Conservation (phyloP, 2,329 filamentous ascomycete species). For the Trichophyton benhamiae region DNA sequence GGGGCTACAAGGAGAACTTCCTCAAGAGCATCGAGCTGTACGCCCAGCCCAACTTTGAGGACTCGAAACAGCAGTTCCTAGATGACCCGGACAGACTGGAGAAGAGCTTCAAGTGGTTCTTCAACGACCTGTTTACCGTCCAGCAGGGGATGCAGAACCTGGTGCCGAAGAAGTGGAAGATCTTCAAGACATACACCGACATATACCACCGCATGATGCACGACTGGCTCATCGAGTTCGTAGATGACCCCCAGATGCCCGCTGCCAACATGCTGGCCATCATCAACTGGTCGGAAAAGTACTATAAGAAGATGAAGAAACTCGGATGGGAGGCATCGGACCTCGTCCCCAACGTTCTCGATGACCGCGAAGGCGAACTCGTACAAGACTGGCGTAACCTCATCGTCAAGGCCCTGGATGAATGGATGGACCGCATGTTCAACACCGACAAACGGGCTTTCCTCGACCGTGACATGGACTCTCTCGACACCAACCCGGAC, state of each 20-base stretch:
- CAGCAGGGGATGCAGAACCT: conserved; percentile 82
- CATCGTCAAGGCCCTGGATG: conserved; percentile 88
- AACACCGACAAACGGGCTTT: conserved; percentile 71
- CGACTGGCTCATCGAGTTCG: conserved; percentile 70
- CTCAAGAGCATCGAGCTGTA: conserved; percentile 63
- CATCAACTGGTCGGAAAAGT: conserved; percentile 88
- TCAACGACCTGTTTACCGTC: conserved; percentile 92
- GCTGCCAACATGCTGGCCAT: conserved; percentile 83
- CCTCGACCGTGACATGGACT: conserved; percentile 61
- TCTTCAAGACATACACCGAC: conserved; percentile 75
- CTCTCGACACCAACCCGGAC: conserved; percentile 76
- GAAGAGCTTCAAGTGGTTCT: conserved; percentile 88
- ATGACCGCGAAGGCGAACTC: conserved; percentile 78
- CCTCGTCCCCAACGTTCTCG: conserved; percentile 75
- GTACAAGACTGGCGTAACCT: conserved; percentile 88
- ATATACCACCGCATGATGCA: conserved; percentile 95
- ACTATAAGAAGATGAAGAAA: conserved; percentile 91
- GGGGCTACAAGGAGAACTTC: conserved; percentile 96
- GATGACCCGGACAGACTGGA: conserved; percentile 72
- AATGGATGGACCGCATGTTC: conserved; percentile 95
- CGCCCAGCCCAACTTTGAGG: conserved; percentile 61
- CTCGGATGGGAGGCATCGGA: conserved; percentile 66
- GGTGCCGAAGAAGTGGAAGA: conserved; percentile 95
- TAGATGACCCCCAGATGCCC: conserved; percentile 73
- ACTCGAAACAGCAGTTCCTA: conserved; percentile 61